Percentiles rank a stretch among this genome's conserved stretches.
Evolutionary conservation across 2,329 filamentous ascomycete genomes (phyloP).

Genomic region (Cladophialophora exuberans): DNA sequence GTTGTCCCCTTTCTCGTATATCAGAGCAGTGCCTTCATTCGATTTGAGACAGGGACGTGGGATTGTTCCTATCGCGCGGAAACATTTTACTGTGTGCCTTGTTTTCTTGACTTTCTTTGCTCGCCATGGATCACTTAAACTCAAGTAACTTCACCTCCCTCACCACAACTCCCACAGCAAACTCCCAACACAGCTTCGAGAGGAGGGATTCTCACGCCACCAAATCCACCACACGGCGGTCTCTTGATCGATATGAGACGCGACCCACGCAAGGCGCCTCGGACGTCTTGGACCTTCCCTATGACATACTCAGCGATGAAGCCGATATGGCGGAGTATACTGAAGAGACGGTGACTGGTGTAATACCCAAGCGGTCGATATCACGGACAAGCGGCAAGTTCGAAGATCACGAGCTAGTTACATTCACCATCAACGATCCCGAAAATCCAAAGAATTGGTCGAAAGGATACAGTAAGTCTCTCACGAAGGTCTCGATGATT

Average conservation of each 20-base stretch:
- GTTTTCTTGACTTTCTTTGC: neutral
- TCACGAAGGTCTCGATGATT: neutral
- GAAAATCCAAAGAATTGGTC: conserved; percentile 87
- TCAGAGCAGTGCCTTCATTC: neutral
- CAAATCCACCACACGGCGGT: conserved; percentile 27
- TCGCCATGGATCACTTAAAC: conserved; percentile 1
- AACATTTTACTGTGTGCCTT: conserved; percentile 2
- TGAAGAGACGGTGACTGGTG: conserved; percentile 63
- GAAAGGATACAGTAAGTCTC: conserved; percentile 74
- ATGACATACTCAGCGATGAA: conserved; percentile 62
- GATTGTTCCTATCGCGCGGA: neutral
- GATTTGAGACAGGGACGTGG: neutral
- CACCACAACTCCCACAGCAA: neutral
- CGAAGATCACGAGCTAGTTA: conserved; percentile 66
- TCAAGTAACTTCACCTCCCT: conserved; percentile 10
- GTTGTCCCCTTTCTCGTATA: neutral
- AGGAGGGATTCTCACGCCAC: conserved; percentile 24
- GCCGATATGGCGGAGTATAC: conserved; percentile 71
- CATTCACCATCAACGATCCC: conserved; percentile 71
- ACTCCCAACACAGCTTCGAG: conserved; percentile 10
- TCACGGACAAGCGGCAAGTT: conserved; percentile 59
- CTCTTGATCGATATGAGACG: conserved; percentile 30
- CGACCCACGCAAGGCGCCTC: conserved; percentile 32
- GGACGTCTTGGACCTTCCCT: conserved; percentile 63
- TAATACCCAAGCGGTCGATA: conserved; percentile 59